Evolutionary conservation across 2,329 filamentous ascomycete species (phyloP), one percentile per base, ranked within the genome.

Genomic region (Exophiala dermatitidis): DNA sequence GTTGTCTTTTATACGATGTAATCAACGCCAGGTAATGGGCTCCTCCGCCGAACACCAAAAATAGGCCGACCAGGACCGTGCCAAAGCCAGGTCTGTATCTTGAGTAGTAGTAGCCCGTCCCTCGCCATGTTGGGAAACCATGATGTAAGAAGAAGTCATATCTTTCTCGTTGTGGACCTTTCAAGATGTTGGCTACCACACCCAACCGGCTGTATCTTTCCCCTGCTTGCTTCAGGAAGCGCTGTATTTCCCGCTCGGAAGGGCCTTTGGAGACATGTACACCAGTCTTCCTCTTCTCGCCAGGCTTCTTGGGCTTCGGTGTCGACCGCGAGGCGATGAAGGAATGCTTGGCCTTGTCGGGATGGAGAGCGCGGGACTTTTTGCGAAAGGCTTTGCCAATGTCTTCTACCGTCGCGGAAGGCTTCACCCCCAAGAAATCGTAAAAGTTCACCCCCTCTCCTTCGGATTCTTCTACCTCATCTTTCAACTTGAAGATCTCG

Each of bases 81-180:
- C 88, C 89, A 42, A 97, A 76, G 5, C 93, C 93, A 1, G 93
- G 93, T 19, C 93, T 82, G 78, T 91, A 96, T 53, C 93, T 84
- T 65, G 83, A 84, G 76, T 98, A 98, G 79, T 97, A 98, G 79
- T 98, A 98, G 58, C 93, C 91, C 42, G 91, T 96, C 54, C 93
- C 93, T 74, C 91, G 90, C 93, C 93, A 98, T 52, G 82, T 82
- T 32, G 93, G 93, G 75, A 98, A 98, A 57, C 93, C 93, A 71
- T 97, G 90, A 69, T 76, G 74, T 56, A 97, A 73, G 75, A 97
- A 98, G 71, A 96, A 86, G 69, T 98, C 91, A 72, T 98, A 98
- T 59, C 93, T 86, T 63, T 88, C 86, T 59, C 93, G 82, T 50
- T 81, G 80, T 2, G 86, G 76, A 1, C 91, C 89, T 63, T 87